Percentiles rank a stretch among this genome's conserved stretches.
These are phyloP conservation scores for Lojkania enalia DNA, from an alignment of 2,329 filamentous ascomycete genomes.

Conservation along the genomic window DNA sequence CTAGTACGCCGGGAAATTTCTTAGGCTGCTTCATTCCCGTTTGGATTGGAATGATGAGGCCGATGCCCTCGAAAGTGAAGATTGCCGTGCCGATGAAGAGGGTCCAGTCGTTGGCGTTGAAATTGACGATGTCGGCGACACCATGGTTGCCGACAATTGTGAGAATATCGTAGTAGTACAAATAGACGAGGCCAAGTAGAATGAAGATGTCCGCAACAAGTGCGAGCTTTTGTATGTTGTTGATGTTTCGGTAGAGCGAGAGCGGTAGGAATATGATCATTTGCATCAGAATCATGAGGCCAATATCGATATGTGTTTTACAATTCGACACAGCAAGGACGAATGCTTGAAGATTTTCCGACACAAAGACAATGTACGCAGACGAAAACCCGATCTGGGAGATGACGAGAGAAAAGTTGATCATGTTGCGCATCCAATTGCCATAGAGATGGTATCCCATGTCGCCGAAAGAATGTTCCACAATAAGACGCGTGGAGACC, in stretches of 20 bases:
- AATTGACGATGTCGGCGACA: conserved; percentile 82
- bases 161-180: conserved; percentile 92
- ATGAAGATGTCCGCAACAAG: conserved; percentile 95
- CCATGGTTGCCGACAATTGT: conserved; percentile 75
- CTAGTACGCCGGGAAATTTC: conserved; percentile 88
- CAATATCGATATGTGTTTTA: conserved; percentile 80
- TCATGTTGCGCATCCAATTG: conserved; percentile 83
- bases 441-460: conserved; percentile 93
- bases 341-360: conserved; percentile 93
- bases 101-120: conserved; percentile 92
- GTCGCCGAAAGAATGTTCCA: conserved; percentile 96
- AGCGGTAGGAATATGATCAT: conserved; percentile 94
- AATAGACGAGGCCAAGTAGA: conserved; percentile 84
- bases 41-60: conserved; percentile 96
- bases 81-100: conserved; percentile 98
- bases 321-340: conserved; percentile 90
- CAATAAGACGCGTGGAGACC: conserved; percentile 79
- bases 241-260: conserved; percentile 92
- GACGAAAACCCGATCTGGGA: conserved; percentile 95
- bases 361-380: conserved; percentile 95
- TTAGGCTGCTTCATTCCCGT: conserved; percentile 91
- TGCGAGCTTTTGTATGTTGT: conserved; percentile 93
- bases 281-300: conserved; percentile 89
- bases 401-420: conserved; percentile 88
- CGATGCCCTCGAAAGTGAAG: conserved; percentile 98